These are phyloP conservation scores for Kentomonas sorsogonicus DNA, from an alignment of 208 protist genomes.

Conservation along the genomic window DNA sequence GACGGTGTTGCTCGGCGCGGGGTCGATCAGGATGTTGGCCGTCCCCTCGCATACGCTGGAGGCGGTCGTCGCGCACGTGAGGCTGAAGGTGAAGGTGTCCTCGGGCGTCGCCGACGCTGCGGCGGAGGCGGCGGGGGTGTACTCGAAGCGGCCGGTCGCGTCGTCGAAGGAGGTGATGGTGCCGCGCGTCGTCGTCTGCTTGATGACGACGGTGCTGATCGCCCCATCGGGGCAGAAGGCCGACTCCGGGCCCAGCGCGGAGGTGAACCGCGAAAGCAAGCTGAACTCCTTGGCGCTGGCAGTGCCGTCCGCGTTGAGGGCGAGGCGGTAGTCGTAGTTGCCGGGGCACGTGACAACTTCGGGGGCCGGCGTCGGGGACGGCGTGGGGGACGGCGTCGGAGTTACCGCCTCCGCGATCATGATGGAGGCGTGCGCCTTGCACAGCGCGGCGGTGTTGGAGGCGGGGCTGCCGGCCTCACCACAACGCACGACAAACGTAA, in stretches of 20 bases:
- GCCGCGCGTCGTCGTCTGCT: conserved; percentile 3
- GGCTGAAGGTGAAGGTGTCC: conserved; percentile 57
- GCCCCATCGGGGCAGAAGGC: background rate
- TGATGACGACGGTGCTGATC: background rate
- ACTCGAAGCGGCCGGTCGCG: conserved; percentile 37
- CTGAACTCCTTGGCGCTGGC: too few species aligned
- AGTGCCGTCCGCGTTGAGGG: conserved; percentile 11
- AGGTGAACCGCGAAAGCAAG: too few species aligned
- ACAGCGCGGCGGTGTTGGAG: conserved; percentile 12
- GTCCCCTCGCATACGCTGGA: conserved; percentile 23
- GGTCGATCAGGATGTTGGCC: conserved; percentile 25
- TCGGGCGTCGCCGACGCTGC: conserved; percentile 13
- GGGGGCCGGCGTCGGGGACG: conserved; percentile 9
- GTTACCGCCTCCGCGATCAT: conserved; percentile 9
- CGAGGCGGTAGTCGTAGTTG: conserved; percentile 7
- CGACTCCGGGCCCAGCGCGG: too few species aligned
- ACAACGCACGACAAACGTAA: conserved; percentile 16
- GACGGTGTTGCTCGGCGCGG: conserved; percentile 17
- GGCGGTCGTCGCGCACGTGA: conserved; percentile 31
- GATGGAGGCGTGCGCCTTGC: conserved; percentile 19
- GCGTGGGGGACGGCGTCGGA: conserved; percentile 8
- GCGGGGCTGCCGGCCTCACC: conserved; percentile 7
- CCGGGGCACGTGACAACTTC: conserved; percentile 19
- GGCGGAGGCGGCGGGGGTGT: conserved; percentile 18
- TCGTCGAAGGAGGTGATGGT: conserved; percentile 14